Evolutionary conservation across 768 basidiomycete species (phyloP).

Genomic region (Tricholoma sp.): DNA sequence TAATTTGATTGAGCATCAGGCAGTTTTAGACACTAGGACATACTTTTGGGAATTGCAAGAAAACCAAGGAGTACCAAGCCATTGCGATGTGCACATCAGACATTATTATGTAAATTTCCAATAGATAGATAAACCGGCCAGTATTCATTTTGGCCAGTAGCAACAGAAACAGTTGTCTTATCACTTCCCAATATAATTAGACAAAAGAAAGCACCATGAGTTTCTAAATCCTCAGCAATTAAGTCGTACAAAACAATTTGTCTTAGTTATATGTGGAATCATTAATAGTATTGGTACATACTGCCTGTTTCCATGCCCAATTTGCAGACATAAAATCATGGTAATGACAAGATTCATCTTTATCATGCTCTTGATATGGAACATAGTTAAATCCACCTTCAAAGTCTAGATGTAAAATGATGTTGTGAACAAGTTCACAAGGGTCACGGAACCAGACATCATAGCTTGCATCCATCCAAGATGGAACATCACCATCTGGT

Average conservation of each 20-base stretch:
- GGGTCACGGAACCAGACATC: too few species aligned
- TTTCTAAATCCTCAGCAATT: not conserved
- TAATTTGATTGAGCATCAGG: not conserved
- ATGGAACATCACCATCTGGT: too few species aligned
- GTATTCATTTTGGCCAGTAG: not conserved
- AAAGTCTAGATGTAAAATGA: too few species aligned
- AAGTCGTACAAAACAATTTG: not conserved
- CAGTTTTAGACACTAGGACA: not conserved
- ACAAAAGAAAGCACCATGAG: not conserved
- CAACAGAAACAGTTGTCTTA: not conserved
- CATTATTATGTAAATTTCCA: not conserved
- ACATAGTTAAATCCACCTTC: too few species aligned
- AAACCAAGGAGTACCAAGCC: conserved; percentile 2
- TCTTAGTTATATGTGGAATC: not conserved
- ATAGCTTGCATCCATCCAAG: too few species aligned
- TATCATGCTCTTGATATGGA: too few species aligned
- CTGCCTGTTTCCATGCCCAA: too few species aligned
- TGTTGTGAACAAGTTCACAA: too few species aligned
- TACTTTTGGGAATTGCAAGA: conserved; percentile 9
- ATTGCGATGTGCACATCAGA: not conserved
- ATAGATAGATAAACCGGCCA: conserved; percentile 11
- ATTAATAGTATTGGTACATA: too few species aligned
- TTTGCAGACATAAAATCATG: too few species aligned
- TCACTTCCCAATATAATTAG: not conserved
- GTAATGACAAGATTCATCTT: too few species aligned